Base-by-base conservation (phyloP, 345 rosid species). In the Camelina laxa region DNA sequence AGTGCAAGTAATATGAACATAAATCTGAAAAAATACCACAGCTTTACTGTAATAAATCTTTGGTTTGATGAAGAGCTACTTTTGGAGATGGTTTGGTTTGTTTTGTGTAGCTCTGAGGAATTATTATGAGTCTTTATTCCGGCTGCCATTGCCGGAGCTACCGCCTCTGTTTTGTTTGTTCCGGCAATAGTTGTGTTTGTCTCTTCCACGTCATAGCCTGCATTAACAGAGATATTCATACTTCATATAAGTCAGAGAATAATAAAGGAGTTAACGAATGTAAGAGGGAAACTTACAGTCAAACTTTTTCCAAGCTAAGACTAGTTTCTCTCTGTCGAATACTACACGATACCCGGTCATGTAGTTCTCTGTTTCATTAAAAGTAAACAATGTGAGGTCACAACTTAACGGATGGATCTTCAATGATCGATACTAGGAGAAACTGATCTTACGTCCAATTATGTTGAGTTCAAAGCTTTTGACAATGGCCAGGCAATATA, bases 271-370 rank as follows among this genome's bases (percentile, higher is more conserved):
- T 61, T 16, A 20, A 45, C 24, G 31, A 41, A 49, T 5, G 30
- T 48, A 30, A 35, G 15, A 38, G 51, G 58, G 67, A 55, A 50
- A 75, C 93, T 79, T 70, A 89, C 95, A 87, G 70, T 94, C 80
- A 70, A 87, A 85, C 80, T 84, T 85, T 90, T 86, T 90, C 97
- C 96, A 87, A 33, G 95, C 95, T 75, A 88, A 83, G 47, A 86
- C 61, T 14, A 85, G 84, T 53, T 84, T 86, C 80, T 90, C 95
- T 80, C 93, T 78, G 80, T 91, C 91, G 75, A 94, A 88, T 17
- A 90, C 86, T 44, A 90, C 87, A 7, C 85, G 85, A 79, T 88
- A 87, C 50, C 93, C 97, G 0, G 91, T 87, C 98, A 95, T 95
- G 70, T 91, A 89, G 75, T 90, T 90, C 60, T 94, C 97, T 90